Base-by-base conservation (phyloP, 1,284 basidiomycete species). In the Leccinum fallax region DNA sequence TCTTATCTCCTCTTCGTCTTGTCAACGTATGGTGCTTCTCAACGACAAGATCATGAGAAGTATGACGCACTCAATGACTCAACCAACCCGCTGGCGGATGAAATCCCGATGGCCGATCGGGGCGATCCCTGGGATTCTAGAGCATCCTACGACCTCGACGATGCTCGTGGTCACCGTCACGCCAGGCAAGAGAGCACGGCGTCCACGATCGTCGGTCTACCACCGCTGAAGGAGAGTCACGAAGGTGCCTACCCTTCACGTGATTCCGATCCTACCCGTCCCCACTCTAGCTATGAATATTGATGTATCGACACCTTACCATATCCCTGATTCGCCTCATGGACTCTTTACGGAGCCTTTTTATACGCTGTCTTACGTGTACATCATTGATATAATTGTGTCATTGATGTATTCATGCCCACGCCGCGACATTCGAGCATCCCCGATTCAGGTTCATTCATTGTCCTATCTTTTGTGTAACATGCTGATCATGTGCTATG, bases 61-160 rank as follows among this genome's bases (percentile, higher is more conserved):
- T 95, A 94, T 74, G 87, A 90, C 71, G 85, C 86, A 26, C 81
- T 94, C 61, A 87, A 88, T 75, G 88, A 90, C 70, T 80, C 88
- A 16, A 82, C 84, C 58, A 82, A 82, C 65, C 82, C 87, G 49
- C 79, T 88, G 69, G 84, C 79, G 65, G 82, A 78, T 69, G 87
- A 86, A 75, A 89, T 89, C 67, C 89, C 86, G 49, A 83, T 88
- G 78, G 80, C 79, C 62, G 79, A 81, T 66, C 85, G 88, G 59
- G 81, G 79, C 65, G 88, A 92, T 69, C 85, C 89, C 40, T 94
- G 91, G 90, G 88, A 92, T 65, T 79, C 84, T 28, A 83, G 88
- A 63, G 79, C 81, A 36, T 87, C 86, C 4, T 76, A 78, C 34
- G 72, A 76, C 28, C 58, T 66, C 32, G 89, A 88, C 36, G 72